A percentile compares a stretch with the other conserved stretches of the same genome.
phyloP scores from a whole-genome alignment of 306 rosid species.

The Vigna reflexopilosa region DNA sequence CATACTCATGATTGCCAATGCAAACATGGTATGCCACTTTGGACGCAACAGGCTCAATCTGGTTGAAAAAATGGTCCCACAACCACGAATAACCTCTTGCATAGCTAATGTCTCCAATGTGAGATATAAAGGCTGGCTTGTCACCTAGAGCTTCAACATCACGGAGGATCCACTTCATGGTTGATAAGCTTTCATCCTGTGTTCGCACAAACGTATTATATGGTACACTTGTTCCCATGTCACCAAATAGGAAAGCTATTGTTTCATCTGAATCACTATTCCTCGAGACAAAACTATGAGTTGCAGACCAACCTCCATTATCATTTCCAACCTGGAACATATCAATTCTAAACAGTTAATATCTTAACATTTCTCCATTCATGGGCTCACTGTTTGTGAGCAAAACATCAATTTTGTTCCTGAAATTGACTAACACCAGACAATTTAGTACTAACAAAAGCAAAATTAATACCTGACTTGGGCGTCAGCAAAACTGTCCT shows the following conservation, averaged over 20 bases:
- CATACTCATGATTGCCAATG: slow-evolving; percentile 88
- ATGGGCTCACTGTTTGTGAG: neutral
- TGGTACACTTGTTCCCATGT: slow-evolving; percentile 85
- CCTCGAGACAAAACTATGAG: slow-evolving; percentile 70
- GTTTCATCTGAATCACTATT: slow-evolving; percentile 78
- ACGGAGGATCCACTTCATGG: slow-evolving; percentile 88
- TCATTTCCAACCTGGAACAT: slow-evolving; percentile 81
- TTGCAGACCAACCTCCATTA: slow-evolving; percentile 74
- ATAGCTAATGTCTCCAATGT: slow-evolving; percentile 92
- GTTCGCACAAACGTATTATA: slow-evolving; percentile 79
- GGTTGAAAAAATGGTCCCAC: slow-evolving; percentile 86
- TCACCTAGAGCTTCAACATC: slow-evolving; percentile 83
- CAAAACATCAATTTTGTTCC: neutral
- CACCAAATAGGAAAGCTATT: slow-evolving; percentile 86
- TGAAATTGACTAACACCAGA: neutral
- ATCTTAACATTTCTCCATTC: neutral
- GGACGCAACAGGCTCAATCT: slow-evolving; percentile 79
- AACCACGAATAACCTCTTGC: slow-evolving; percentile 94
- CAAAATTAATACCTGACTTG: neutral
- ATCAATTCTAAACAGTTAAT: neutral
- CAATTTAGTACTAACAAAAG: neutral
- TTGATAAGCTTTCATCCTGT: slow-evolving; percentile 83
- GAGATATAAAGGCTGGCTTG: slow-evolving; percentile 88
- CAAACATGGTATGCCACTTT: slow-evolving; percentile 89
- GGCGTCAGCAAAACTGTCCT: neutral